Percentiles rank a stretch among this genome's conserved stretches.
phyloP scores from a whole-genome alignment of 163 green algal species.

The Coccomyxa subellipsoidea region DNA sequence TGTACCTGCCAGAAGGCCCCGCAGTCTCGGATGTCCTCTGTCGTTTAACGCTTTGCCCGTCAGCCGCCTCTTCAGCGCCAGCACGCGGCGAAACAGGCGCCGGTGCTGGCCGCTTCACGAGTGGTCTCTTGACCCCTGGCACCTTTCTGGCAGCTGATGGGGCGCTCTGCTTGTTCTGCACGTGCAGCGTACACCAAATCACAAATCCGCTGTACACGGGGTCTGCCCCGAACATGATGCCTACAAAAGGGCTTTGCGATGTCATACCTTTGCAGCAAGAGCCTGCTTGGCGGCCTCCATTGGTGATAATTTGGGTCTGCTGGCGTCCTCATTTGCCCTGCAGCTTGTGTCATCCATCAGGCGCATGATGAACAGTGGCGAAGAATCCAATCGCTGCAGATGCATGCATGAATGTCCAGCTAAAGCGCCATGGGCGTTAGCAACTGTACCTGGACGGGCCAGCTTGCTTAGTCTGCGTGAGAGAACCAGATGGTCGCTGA shows the following conservation, averaged over 20 bases:
- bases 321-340: not conserved
- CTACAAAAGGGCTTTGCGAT: too few species aligned
- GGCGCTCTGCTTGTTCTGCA: not conserved
- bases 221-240: too few species aligned
- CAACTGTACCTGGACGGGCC: not conserved
- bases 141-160: not conserved
- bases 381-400: too few species aligned
- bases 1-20: not conserved
- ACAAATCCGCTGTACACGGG: too few species aligned
- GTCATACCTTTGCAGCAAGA: not conserved
- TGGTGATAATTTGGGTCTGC: not conserved
- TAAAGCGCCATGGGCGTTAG: too few species aligned
- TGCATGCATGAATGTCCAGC: not conserved
- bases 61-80: not conserved
- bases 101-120: not conserved
- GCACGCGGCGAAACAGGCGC: not conserved
- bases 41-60: not conserved
- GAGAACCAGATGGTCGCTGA: not conserved
- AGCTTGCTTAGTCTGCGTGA: not conserved
- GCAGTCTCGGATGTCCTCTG: not conserved
- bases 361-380: too few species aligned
- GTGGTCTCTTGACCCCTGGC: constrained; percentile 6
- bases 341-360: not conserved
- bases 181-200: too few species aligned
- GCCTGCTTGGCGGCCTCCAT: not conserved